Evolutionary conservation across 257 asterid species (phyloP), one percentile per base, ranked within the genome.

Genomic region (Nicotiana otophora): DNA sequence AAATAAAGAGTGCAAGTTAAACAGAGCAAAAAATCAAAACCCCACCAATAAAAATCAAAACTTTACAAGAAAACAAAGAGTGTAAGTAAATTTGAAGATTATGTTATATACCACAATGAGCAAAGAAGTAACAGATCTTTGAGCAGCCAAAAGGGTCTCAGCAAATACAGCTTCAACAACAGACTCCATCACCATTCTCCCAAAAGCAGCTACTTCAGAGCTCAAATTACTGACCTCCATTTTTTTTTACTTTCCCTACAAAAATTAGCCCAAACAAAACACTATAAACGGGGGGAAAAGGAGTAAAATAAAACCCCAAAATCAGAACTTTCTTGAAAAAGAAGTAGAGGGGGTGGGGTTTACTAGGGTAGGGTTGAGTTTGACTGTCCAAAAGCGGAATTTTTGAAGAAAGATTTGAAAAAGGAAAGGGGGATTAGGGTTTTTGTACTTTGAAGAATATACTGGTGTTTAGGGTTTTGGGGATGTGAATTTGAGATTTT

Each of bases 151-250:
- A 74, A 92, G 64, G 81, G 91, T 55, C 67, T 87, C 87, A 74
- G 85, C 89, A 66, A 84, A 89, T 66, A 86, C 70, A 57, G 90
- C 87, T 84, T 89, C 90, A 82, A 89, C 66, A 78, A 87, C 85
- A n/a, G 89, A 87, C 84, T 81, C 83, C 36, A 85, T 84, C 83
- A 87, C 81, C 34, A 85, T 87, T 81, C 85, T 87, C 74, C 77
- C 83, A 82, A 85, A 54, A 86, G 82, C 88, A 83, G 77, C 82
- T 84, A 83, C 78, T 69, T 87, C 93, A 77, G 84, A 90, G 85
- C 91, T 89, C 86, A 84, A 85, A 81, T 78, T 88, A 60, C 82
- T 79, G 84, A 86, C 91, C 92, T 91, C 98, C 98, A 94, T 94
- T 89, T 82, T 92, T 93, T 88, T 82, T 65, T 77, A 58, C 28